Conservation (phyloP, 768 basidiomycete species). For the Panaeolus cyanescens region DNA sequence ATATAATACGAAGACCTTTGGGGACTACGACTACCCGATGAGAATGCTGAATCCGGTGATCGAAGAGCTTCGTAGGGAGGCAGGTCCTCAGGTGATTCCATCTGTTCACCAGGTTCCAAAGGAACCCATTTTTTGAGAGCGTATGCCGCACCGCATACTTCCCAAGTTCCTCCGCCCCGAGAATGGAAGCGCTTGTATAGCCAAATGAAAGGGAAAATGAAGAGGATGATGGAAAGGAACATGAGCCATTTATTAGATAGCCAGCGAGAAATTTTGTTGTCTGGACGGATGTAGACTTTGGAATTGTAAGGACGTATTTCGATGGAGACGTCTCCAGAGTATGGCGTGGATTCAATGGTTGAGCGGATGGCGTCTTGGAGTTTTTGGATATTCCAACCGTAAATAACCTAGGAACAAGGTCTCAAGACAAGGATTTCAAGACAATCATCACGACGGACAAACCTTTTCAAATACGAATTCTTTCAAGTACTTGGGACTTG, state of each 20-base stretch:
- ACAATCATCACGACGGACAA: background rate
- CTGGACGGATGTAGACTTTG: slow-evolving; percentile 65
- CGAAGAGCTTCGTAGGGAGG: slow-evolving; percentile 13
- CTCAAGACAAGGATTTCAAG: background rate
- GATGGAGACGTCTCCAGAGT: slow-evolving; percentile 49
- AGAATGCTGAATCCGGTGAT: background rate
- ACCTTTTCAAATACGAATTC: slow-evolving; percentile 80
- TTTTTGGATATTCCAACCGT: slow-evolving; percentile 49
- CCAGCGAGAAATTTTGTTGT: slow-evolving; percentile 64
- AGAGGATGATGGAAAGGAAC: slow-evolving; percentile 63
- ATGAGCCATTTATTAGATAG: slow-evolving; percentile 75
- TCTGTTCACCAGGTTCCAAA: slow-evolving; percentile 20
- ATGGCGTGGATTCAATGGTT: slow-evolving; percentile 45
- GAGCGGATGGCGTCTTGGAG: slow-evolving; percentile 41
- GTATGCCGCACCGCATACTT: slow-evolving; percentile 76
- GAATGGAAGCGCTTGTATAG: slow-evolving; percentile 70
- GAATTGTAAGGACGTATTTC: slow-evolving; percentile 47
- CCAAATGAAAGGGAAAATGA: slow-evolving; percentile 84
- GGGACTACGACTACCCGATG: background rate
- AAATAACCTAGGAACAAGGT: slow-evolving; percentile 31
- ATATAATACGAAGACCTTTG: slow-evolving; percentile 22
- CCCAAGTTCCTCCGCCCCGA: slow-evolving; percentile 74
- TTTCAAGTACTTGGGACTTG: slow-evolving; percentile 68
- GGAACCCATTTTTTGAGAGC: slow-evolving; percentile 59
- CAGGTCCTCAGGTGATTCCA: slow-evolving; percentile 5